Percentiles rank a stretch among this genome's conserved stretches.
phyloP scores from a whole-genome alignment of 1,284 basidiomycete species.

The Moniliella sp. region DNA sequence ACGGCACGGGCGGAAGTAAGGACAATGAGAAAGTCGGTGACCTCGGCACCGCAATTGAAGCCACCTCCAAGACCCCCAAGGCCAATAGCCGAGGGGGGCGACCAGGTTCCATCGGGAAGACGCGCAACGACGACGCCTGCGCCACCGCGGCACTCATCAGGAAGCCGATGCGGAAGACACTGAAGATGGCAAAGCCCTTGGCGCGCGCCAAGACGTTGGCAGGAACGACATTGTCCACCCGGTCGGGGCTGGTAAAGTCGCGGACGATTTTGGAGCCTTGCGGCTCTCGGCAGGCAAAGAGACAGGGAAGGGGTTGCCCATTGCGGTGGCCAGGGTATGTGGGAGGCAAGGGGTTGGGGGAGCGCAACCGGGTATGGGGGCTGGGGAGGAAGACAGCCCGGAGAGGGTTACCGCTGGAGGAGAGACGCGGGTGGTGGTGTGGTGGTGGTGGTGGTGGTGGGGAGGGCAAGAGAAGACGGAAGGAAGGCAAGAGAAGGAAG shows the following conservation, averaged over 20 bases:
- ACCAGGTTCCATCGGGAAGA: slow-evolving; percentile 52
- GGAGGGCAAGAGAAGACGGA: too few relatives aligned
- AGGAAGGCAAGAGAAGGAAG: too few relatives aligned
- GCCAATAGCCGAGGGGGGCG: slow-evolving; percentile 77
- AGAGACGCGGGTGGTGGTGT: too few relatives aligned
- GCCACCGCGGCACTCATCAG: slow-evolving; percentile 49
- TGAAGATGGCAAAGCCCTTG: slow-evolving; percentile 54
- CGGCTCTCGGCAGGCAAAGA: slow-evolving; percentile 38
- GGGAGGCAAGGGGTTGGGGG: too few relatives aligned
- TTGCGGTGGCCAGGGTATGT: too few relatives aligned
- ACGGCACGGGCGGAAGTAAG: slow-evolving; percentile 52
- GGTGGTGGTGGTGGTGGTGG: too few relatives aligned
- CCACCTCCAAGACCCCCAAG: slow-evolving; percentile 62
- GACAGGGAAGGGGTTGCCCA: background rate
- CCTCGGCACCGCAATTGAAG: slow-evolving; percentile 56
- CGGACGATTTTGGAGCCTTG: slow-evolving; percentile 38
- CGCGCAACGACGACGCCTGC: slow-evolving; percentile 74
- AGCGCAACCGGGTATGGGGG: too few relatives aligned
- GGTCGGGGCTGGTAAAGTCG: slow-evolving; percentile 21
- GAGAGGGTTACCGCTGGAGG: too few relatives aligned
- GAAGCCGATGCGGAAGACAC: slow-evolving; percentile 39
- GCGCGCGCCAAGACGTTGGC: slow-evolving; percentile 44
- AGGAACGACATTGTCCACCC: slow-evolving; percentile 26
- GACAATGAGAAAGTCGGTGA: slow-evolving; percentile 84
- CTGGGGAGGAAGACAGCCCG: too few relatives aligned